Base-by-base conservation (phyloP, 306 rosid genomes). In the Quercus alba region DNA sequence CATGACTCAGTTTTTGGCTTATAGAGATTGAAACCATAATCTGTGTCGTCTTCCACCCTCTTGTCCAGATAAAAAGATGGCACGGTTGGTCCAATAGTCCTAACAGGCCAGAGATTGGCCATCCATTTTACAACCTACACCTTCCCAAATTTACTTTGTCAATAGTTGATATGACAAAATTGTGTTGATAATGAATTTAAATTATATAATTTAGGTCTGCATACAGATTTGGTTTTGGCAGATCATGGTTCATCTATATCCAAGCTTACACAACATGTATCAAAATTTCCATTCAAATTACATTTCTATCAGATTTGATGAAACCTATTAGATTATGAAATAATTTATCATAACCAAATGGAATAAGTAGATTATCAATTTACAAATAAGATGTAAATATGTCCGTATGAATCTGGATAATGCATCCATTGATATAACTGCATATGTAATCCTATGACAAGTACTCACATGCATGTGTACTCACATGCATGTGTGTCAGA, bases 21-120 rank as follows among this genome's bases (percentile, higher is more conserved):
- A 5, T 58, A 58, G 10, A 78, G 59, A 38, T 44, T 41, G 14
- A 78, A 55, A 20, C 72, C 64, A 41, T 61, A 79, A 21, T 44
- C 77, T 30, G 4, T 30, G 77, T 79, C 77, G 20, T 61, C 82
- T 35, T 72, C 17, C 35, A 61, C 5, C 30, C 73, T 28, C 11
- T 61, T 72, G 73, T 79, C 82, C 14, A 79, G 54, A 23, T 20
- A 78, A 31, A 70, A 49, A 23, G 71, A 78, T 19, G 81, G 81
- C 49, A 70, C 17, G 10, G 77, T 79, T n/a, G 73, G 82, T 19
- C 77, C 82, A 1, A 79, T 30, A 1, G 82, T 21, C 33, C 55
- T 57, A 3, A 79, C 18, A 28, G 82, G 54, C 17, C 56, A 28
- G 13, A 28, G 26, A 7, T 72, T 79, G 17, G 26, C 4, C 66